Evolutionary conservation across 768 basidiomycete species (phyloP), one percentile per base, ranked within the genome.

Genomic region (Termitomyces sp.): DNA sequence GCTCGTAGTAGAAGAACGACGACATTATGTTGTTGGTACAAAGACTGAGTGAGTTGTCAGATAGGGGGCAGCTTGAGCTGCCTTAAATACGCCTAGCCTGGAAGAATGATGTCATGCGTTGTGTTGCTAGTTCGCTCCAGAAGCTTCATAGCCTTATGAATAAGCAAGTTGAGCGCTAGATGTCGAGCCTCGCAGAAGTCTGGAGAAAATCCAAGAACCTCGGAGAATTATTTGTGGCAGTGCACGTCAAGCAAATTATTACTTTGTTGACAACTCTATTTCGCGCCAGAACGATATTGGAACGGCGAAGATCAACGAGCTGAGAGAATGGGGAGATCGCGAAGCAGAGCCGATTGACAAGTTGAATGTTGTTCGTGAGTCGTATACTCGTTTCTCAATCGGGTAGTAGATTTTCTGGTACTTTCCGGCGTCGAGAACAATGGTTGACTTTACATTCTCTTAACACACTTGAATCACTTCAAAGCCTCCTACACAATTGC

Each of bases 1-100:
- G 77, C 57, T 79, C 74, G 68, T 76, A 73, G 64, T 71, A 69
- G 70, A 72, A 69, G 59, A 66, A 63, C 37, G 62, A 63, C 5
- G 37, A 67, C 61, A 62, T 58, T n/a, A 37, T 42, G 30, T 74
- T 33, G 36, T 20, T 22, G 34, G 39, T 18, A 36, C 4, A 0
- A 16, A 22, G 13, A 22, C 20, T 36, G 13, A 52, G 24, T 53
- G 16, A 36, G 15, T 27, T 27, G 22, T 16, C 1, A 8, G 15
- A 24, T 16, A 34, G 22, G 15, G 22, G 16, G 12, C 30, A 18
- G n/a, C 51, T 52, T 16, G 22, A 16, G 51, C 20, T 7, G 51
- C 22, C 22, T 52, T 52, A 37, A 12, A 52, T 52, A 37, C 13
- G 15, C 16, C 34, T 37, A 18, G 39, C 39, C 34, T 4, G 4